phyloP scores from a whole-genome alignment of 345 rosid genomes.

The Boechera divaricarpa region DNA sequence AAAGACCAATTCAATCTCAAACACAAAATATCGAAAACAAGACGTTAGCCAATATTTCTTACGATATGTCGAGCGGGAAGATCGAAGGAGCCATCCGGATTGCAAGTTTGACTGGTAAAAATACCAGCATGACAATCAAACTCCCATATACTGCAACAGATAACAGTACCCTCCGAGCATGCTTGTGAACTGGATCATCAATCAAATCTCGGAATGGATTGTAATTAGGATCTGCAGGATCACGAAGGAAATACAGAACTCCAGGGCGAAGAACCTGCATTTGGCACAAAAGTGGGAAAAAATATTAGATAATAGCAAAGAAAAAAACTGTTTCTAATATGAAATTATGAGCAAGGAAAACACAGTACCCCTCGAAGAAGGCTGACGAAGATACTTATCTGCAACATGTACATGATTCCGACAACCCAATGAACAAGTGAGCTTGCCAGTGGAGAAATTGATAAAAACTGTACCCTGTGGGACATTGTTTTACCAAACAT shows the following conservation, averaged over 20 bases:
- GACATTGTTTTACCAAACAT: constrained; percentile 98
- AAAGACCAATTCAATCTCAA: constrained; percentile 1
- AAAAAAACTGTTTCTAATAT: neutral
- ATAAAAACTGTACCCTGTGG: constrained; percentile 80
- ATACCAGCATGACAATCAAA: constrained; percentile 96
- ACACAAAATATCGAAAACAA: constrained; percentile 14
- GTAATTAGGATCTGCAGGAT: constrained; percentile 99
- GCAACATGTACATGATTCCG: constrained; percentile 94
- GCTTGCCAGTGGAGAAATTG: constrained; percentile 91
- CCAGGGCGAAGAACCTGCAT: constrained; percentile 92
- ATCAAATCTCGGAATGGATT: constrained; percentile 98
- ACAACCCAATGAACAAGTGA: constrained; percentile 97
- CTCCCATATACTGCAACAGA: constrained; percentile 97
- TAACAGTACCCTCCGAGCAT: constrained; percentile 92
- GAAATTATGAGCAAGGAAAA: constrained; percentile 10
- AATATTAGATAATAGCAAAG: constrained; percentile 11
- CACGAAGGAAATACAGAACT: constrained; percentile 90
- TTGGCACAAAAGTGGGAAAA: constrained; percentile 25
- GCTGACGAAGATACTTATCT: constrained; percentile 97
- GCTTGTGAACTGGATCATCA: constrained; percentile 98
- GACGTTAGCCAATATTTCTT: constrained; percentile 44
- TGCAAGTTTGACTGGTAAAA: constrained; percentile 96
- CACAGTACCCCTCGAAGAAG: constrained; percentile 95
- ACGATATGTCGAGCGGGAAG: constrained; percentile 97
- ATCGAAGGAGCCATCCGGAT: constrained; percentile 85